Base-by-base conservation (phyloP, 2,329 filamentous ascomycete genomes). In the Epichloe baconii region DNA sequence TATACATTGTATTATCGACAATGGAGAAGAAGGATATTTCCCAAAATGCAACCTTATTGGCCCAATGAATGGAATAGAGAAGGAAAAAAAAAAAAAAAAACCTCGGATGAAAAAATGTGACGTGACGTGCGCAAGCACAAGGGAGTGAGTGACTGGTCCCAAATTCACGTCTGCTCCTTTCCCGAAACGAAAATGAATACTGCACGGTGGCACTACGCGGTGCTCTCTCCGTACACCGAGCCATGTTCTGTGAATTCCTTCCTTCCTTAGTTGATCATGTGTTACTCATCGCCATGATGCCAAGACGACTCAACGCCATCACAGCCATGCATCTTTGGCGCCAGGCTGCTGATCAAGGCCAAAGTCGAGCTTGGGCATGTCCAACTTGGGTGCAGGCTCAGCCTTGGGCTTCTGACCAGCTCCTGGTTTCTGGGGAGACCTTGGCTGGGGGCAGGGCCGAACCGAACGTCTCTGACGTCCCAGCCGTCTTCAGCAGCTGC, bases 401-500 rank as follows among this genome's bases (percentile, higher is more conserved):
- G 75, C 72, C 50, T 74, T 71, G 64, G 77, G 76, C 62, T 65
- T 66, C 38, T 61, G 66, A 34, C 60, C 66, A 41, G 61, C 66
- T 26, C 57, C 62, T 5, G 56, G 44, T 56, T 66, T 65, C 58
- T 64, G 66, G 47, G 62, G 59, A 35, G 66, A 59, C 48, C 56
- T 60, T 55, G 55, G 53, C 53, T 64, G 64, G 51, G 50, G 50
- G 61, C 60, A 41, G 82, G 82, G 0, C 87, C 87, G 65, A 85
- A 88, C 49, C 90, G 76, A 23, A 97, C 90, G 61, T 85, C 82
- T 49, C 78, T 77, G 43, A 89, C 84, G 48, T 88, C 81, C 91
- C 93, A 98, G 44, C 81, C 86, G 66, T 98, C 93, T 54, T 90
- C 89, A 31, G 75, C 76, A 0, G 88, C 90, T 0, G 91, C 93